These are phyloP conservation scores for Ogataea allantospora DNA, from an alignment of 805 yeast genomes.

Conservation along the genomic window DNA sequence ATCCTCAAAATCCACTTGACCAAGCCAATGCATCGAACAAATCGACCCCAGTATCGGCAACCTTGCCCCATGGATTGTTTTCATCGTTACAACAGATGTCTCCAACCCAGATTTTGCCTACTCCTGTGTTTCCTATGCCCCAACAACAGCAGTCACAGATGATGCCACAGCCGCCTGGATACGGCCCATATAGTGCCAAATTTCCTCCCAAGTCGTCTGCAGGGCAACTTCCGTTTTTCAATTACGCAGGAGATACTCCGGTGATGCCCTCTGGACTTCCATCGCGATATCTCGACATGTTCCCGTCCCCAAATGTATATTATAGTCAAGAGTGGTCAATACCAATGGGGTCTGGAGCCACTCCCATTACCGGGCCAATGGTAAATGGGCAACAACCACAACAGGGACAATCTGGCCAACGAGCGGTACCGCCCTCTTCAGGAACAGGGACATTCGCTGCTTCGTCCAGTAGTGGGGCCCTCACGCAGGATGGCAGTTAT, in stretches of 20 bases:
- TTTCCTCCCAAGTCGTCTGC: slow-evolving; percentile 15
- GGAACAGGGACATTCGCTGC: slow-evolving; percentile 1
- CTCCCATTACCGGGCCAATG: slow-evolving; percentile 37
- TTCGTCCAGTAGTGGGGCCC: slow-evolving; percentile 7
- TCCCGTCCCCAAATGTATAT: slow-evolving; percentile 79
- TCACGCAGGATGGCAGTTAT: slow-evolving; percentile 5
- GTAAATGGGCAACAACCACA: slow-evolving; percentile 17
- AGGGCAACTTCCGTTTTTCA: slow-evolving; percentile 14
- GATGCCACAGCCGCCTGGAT: slow-evolving; percentile 24
- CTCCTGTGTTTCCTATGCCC: slow-evolving; percentile 27
- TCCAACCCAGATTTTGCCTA: slow-evolving; percentile 32
- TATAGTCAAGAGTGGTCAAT: slow-evolving; percentile 59
- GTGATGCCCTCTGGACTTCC: slow-evolving; percentile 52
- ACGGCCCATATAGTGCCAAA: slow-evolving; percentile 12
- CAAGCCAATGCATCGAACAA: slow-evolving; percentile 24
- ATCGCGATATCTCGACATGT: slow-evolving; percentile 67
- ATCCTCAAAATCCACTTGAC: slow-evolving; percentile 15
- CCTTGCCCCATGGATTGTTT: slow-evolving; percentile 29
- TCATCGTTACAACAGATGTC: slow-evolving; percentile 33
- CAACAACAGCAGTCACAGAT: slow-evolving; percentile 25
- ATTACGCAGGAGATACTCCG: slow-evolving; percentile 49
- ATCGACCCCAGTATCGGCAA: slow-evolving; percentile 31
- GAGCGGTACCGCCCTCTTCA: slow-evolving; percentile 5
- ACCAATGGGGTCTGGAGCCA: slow-evolving; percentile 44
- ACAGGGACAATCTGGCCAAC: slow-evolving; percentile 17